These are phyloP conservation scores for Aureobasidium sp. DNA, from an alignment of 2,329 filamentous ascomycete species.

Conservation along the genomic window DNA sequence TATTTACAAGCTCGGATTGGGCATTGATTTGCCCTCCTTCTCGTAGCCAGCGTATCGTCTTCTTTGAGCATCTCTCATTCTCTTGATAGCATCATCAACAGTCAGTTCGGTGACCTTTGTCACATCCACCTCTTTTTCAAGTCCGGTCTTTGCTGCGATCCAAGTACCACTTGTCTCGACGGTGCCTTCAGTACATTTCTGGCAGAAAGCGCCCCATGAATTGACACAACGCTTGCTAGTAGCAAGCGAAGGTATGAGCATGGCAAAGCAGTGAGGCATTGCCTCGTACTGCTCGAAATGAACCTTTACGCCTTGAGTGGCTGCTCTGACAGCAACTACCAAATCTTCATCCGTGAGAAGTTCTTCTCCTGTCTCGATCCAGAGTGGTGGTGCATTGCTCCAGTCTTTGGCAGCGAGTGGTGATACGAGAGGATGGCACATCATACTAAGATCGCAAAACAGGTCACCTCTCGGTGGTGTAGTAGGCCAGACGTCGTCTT, in stretches of 20 bases:
- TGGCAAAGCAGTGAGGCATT: slow-evolving; percentile 66
- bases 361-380: slow-evolving; percentile 64
- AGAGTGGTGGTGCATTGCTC: slow-evolving; percentile 58
- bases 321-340: slow-evolving; percentile 52
- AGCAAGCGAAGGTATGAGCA: slow-evolving; percentile 34
- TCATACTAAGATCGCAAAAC: slow-evolving; percentile 38
- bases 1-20: slow-evolving; percentile 26
- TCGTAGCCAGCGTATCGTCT: slow-evolving; percentile 26
- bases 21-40: slow-evolving; percentile 27
- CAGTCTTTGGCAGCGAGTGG: slow-evolving; percentile 53
- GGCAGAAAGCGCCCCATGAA: slow-evolving; percentile 29
- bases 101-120: slow-evolving; percentile 18
- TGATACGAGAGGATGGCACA: slow-evolving; percentile 60
- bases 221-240: slow-evolving; percentile 29
- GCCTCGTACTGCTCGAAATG: slow-evolving; percentile 67
- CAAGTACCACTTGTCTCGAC: slow-evolving; percentile 26
- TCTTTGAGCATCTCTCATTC: slow-evolving; percentile 25
- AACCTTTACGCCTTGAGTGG: slow-evolving; percentile 52
- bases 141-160: slow-evolving; percentile 26
- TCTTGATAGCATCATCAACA: slow-evolving; percentile 18
- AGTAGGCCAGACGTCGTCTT: slow-evolving; percentile 45
- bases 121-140: slow-evolving; percentile 25
- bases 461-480: slow-evolving; percentile 40
- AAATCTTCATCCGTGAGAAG: slow-evolving; percentile 61
- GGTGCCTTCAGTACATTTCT: slow-evolving; percentile 23